Conservation (phyloP, 495 filamentous ascomycete genomes). For the Rusavskia elegans region DNA sequence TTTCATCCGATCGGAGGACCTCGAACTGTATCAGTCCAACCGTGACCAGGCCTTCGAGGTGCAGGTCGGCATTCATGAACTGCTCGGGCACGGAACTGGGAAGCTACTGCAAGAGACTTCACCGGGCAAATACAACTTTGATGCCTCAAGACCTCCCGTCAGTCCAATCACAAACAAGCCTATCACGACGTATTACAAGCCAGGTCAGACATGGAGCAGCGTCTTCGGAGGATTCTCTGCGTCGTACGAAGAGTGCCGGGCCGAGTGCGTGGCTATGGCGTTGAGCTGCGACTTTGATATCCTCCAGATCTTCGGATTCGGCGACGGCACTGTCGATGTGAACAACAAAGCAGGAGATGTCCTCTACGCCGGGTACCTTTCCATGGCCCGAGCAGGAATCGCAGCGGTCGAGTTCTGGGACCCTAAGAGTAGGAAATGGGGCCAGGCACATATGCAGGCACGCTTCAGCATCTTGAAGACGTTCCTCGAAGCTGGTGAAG, state of each 20-base stretch:
- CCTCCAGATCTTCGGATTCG: conserved; percentile 82
- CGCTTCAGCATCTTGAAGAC: conserved; percentile 78
- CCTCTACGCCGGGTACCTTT: conserved; percentile 69
- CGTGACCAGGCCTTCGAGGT: conserved; percentile 84
- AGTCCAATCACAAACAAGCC: conserved; percentile 65
- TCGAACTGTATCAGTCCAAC: conserved; percentile 61
- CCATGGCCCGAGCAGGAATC: conserved; percentile 84
- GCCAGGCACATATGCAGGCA: conserved; percentile 88
- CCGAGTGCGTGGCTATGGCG: conserved; percentile 87
- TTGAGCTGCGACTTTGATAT: conserved; percentile 79
- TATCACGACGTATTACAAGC: conserved; percentile 76
- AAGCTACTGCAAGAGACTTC: conserved; percentile 86
- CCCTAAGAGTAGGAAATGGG: conserved; percentile 76
- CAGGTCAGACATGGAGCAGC: conserved; percentile 84
- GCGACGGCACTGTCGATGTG: conserved; percentile 54
- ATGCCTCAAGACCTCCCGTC: conserved; percentile 59
- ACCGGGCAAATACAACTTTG: conserved; percentile 74
- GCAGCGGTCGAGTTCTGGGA: conserved; percentile 80
- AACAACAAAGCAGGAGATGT: conserved; percentile 67
- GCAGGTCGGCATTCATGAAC: conserved; percentile 88
- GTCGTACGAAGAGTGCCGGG: conserved; percentile 72
- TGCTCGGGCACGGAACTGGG: conserved; percentile 89
- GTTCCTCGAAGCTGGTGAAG: conserved; percentile 70
- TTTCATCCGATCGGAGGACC: conserved; percentile 62
- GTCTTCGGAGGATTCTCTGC: conserved; percentile 78